These are phyloP conservation scores for Nannizziopsis arthrosporioides DNA, from an alignment of 2,329 filamentous ascomycete species.

Conservation along the genomic window DNA sequence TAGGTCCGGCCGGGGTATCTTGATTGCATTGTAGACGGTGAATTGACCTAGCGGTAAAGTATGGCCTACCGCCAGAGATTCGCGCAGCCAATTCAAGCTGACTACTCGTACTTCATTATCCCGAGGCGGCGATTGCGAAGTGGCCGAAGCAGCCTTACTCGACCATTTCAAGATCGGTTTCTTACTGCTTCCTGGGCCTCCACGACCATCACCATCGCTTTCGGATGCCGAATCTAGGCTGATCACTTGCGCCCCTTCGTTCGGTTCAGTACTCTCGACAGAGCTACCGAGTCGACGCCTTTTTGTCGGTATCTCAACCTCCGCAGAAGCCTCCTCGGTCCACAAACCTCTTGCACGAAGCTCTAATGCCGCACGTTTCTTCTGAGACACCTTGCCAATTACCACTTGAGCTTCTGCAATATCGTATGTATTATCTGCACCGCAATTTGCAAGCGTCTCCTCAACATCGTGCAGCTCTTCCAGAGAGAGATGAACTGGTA, in stretches of 20 bases:
- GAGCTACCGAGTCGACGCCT: constrained; percentile 18
- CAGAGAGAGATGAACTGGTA: constrained; percentile 55
- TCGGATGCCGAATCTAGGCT: constrained; percentile 27
- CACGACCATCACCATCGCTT: constrained; percentile 18
- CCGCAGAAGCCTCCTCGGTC: constrained; percentile 28
- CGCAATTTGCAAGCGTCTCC: constrained; percentile 45
- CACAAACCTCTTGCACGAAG: constrained; percentile 55
- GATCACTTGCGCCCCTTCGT: constrained; percentile 15
- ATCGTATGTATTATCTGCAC: constrained; percentile 56
- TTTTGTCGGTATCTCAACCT: constrained; percentile 18
- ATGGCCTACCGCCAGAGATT: constrained; percentile 34
- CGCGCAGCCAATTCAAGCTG: constrained; percentile 43
- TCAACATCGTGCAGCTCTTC: constrained; percentile 55
- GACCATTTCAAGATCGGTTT: constrained; percentile 11
- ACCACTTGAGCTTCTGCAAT: constrained; percentile 60
- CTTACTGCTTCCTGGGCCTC: background rate
- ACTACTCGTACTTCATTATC: constrained; percentile 34
- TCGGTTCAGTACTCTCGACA: background rate
- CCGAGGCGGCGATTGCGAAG: background rate
- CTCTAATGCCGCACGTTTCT: constrained; percentile 64
- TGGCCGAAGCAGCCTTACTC: constrained; percentile 1
- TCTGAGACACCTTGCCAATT: constrained; percentile 59
- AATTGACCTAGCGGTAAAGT: constrained; percentile 40
- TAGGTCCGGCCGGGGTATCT: constrained; percentile 9
- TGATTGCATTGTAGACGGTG: constrained; percentile 40